A percentile compares a stretch with the other conserved stretches of the same genome.
Conservation (phyloP, 2,329 filamentous ascomycete species). For the Trichoderma polysporum region DNA sequence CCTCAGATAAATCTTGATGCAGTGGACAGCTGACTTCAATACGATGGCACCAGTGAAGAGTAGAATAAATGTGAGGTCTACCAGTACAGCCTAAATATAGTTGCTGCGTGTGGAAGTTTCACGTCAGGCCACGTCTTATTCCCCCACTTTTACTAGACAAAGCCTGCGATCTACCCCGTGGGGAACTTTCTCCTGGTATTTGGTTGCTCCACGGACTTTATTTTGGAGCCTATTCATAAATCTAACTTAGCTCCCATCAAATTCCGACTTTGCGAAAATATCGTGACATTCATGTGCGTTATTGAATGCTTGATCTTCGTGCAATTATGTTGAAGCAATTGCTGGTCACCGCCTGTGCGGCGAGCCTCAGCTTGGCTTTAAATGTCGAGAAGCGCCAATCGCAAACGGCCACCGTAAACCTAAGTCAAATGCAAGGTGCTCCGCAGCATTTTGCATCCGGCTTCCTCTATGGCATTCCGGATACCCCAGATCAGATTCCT, state of each 20-base stretch:
- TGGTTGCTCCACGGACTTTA: neutral
- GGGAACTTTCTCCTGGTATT: neutral
- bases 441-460: conserved; percentile 15
- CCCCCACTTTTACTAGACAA: neutral
- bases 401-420: neutral
- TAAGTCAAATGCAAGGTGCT: conserved; percentile 7
- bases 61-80: neutral
- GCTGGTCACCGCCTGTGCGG: too few species aligned
- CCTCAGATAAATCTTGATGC: neutral
- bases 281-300: neutral
- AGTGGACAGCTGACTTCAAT: neutral
- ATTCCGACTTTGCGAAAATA: neutral
- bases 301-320: too few species aligned
- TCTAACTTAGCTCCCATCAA: neutral
- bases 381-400: neutral
- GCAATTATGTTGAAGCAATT: too few species aligned
- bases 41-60: neutral
- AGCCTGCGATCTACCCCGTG: neutral
- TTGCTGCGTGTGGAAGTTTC: neutral
- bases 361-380: too few species aligned
- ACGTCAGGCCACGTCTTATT: neutral
- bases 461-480: conserved; percentile 18
- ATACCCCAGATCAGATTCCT: conserved; percentile 13
- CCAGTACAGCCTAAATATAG: neutral
- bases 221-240: neutral